Evolutionary conservation across 495 filamentous ascomycete genomes (phyloP).

Genomic region (Friedmanniomyces endolithicus): DNA sequence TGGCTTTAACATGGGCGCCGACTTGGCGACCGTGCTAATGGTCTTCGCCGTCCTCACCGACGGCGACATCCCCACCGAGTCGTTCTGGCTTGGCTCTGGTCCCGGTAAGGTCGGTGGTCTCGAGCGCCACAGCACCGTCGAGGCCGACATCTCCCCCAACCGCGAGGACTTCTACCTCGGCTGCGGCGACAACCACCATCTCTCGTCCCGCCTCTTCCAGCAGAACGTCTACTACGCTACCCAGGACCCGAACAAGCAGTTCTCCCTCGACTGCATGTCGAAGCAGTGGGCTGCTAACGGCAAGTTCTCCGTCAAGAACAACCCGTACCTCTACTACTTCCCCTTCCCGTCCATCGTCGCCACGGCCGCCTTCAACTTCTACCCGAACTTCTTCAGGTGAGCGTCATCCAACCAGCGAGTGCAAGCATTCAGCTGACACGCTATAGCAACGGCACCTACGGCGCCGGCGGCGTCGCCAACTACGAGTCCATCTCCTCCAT

Average conservation of each 20-base stretch:
- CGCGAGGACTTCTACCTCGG: constrained; percentile 32
- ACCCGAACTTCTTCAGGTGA: constrained; percentile 7
- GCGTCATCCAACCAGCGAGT: no score
- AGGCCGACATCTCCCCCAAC: constrained; percentile 31
- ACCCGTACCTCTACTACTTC: constrained; percentile 30
- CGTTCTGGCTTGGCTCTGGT: constrained; percentile 27
- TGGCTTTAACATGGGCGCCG: constrained; percentile 32
- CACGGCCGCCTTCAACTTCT: constrained; percentile 7
- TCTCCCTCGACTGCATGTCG: constrained; percentile 15
- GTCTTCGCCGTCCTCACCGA: constrained; percentile 27
- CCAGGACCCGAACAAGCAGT: constrained; percentile 8
- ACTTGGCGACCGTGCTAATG: constrained; percentile 26
- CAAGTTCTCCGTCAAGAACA: constrained; percentile 23
- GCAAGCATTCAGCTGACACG: no score
- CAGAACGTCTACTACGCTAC: constrained; percentile 20
- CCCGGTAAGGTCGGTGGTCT: constrained; percentile 28
- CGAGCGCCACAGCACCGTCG: constrained; percentile 34
- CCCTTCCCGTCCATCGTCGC: constrained; percentile 22
- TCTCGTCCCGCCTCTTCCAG: constrained; percentile 25
- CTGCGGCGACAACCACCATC: constrained; percentile 28
- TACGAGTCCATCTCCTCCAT: constrained; percentile 14
- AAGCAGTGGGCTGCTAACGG: constrained; percentile 18
- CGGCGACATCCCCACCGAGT: constrained; percentile 28
- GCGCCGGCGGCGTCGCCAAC: constrained; percentile 8
- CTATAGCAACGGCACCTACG: constrained; percentile 8